Percentiles rank a stretch among this genome's conserved stretches.
These are phyloP conservation scores for Echium plantagineum DNA, from an alignment of 257 asterid genomes.

Conservation along the genomic window DNA sequence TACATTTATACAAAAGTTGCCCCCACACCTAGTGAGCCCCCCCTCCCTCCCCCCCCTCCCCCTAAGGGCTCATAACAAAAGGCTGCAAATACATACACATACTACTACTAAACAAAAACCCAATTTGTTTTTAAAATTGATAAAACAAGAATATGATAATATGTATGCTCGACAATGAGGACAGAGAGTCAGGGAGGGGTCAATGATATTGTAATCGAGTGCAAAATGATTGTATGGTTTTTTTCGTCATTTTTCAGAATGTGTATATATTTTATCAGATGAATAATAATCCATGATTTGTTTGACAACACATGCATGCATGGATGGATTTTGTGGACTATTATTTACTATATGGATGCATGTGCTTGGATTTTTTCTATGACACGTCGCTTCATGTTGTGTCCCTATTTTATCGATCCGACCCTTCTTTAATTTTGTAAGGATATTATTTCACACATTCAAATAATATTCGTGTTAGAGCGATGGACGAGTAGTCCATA, in stretches of 20 bases:
- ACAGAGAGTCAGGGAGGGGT: conserved; percentile 25
- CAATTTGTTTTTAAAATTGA: neutral
- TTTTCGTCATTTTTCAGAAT: conserved; percentile 13
- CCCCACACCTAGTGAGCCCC: conserved; percentile 1
- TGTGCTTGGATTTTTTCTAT: conserved; percentile 1
- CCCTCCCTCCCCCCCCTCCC: neutral
- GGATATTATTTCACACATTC: neutral
- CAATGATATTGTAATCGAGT: conserved; percentile 46
- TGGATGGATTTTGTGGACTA: neutral
- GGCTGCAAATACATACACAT: neutral
- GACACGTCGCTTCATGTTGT: conserved; percentile 14
- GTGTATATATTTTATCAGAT: neutral
- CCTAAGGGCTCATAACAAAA: neutral
- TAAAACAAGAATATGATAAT: conserved; percentile 3
- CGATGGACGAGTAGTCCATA: no score
- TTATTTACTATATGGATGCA: neutral
- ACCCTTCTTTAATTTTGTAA: conserved; percentile 10
- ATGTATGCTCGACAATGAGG: conserved; percentile 9
- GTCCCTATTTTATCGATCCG: neutral
- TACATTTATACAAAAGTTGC: neutral
- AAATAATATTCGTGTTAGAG: no score
- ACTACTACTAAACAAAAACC: neutral
- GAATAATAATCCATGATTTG: conserved; percentile 10
- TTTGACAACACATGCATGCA: conserved; percentile 12
- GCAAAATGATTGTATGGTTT: conserved; percentile 42